Evolutionary conservation across 2,329 filamentous ascomycete genomes (phyloP).

Genomic region (Alternaria arborescens): DNA sequence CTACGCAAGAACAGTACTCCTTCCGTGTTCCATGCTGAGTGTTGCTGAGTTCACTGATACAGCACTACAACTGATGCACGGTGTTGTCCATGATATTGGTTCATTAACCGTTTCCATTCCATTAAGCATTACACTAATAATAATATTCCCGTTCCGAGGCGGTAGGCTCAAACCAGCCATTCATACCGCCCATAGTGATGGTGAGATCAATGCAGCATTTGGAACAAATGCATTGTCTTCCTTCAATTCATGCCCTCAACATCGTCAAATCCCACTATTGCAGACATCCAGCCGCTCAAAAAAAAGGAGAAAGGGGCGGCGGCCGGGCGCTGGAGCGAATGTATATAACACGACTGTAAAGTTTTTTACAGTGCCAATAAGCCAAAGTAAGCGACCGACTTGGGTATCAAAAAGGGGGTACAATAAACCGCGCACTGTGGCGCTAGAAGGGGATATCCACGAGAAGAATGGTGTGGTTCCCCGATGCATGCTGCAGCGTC

Average conservation of each 20-base stretch:
- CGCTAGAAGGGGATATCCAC: slow-evolving; percentile 22
- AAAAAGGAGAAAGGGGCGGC: slow-evolving; percentile 25
- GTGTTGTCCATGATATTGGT: not conserved
- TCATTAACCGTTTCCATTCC: slow-evolving; percentile 21
- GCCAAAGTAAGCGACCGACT: slow-evolving; percentile 42
- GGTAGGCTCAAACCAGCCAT: slow-evolving; percentile 2
- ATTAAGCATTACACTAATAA: slow-evolving; percentile 49
- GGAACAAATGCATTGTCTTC: slow-evolving; percentile 5
- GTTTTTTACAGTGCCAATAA: slow-evolving; percentile 15
- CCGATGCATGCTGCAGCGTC: slow-evolving; percentile 15
- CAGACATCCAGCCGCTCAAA: slow-evolving; percentile 32
- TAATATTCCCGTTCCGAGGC: slow-evolving; percentile 26
- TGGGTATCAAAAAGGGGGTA: slow-evolving; percentile 44
- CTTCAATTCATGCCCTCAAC: not conserved
- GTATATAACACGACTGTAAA: slow-evolving; percentile 30
- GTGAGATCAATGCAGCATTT: slow-evolving; percentile 1
- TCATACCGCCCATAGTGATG: slow-evolving; percentile 6
- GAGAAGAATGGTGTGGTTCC: slow-evolving; percentile 23
- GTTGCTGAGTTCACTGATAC: not conserved
- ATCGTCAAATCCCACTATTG: slow-evolving; percentile 18
- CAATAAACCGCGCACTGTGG: slow-evolving; percentile 28
- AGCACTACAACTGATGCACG: not conserved
- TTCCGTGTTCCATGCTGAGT: not conserved
- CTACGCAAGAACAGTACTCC: not conserved
- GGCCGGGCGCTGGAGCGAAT: slow-evolving; percentile 41